Base-by-base conservation (phyloP, 2,329 filamentous ascomycete species). In the Aquanectria penicillioides region DNA sequence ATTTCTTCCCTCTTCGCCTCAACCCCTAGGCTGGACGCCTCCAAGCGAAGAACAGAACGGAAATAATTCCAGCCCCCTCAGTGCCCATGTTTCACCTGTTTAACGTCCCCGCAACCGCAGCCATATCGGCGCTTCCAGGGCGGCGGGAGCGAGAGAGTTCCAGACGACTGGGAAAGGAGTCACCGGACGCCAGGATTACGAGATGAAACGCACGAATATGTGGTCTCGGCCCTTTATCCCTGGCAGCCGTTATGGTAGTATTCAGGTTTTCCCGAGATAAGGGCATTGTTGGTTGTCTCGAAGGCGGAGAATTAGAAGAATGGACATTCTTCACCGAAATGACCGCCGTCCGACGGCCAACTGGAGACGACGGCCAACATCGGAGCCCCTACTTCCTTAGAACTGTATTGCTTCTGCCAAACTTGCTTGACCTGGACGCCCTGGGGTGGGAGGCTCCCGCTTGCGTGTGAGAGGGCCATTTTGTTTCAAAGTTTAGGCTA, bases 41-140 rank as follows among this genome's bases (percentile, higher is more conserved):
- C 34, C 40, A 31, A 60, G 56, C 62, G 38, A 46, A 59, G 36
- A 47, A 38, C 47, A 33, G 25, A 46, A 59, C 46, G 50, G 55
- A 51, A 28, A 50, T 36, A 44, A 34, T 54, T 61, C 62, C 48
- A 62, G 62, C 48, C 64, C 43, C 20, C 59, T 54, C 37, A 31
- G 12, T 33, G 36, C 15, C 28, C 46, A 40, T 41, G 49, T 57
- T 68, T 61, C 28, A 37, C 51, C 15, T 52, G 31, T 41, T 34
- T 51, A 69, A 61, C 64, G 57, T 59, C 46, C 34, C 22, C 28
- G 26, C 43, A 28, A 40, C 17, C 28, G 43, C 18, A 54, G 31
- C 49, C 49, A 28, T 52, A 7, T 31, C 49, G 52, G 60, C 43
- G 44, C 49, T 41, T 25, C 22, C 33, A 26, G 17, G 15, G 20